Conservation (phyloP, 768 basidiomycete genomes). For the Sarcomyxa edulis region DNA sequence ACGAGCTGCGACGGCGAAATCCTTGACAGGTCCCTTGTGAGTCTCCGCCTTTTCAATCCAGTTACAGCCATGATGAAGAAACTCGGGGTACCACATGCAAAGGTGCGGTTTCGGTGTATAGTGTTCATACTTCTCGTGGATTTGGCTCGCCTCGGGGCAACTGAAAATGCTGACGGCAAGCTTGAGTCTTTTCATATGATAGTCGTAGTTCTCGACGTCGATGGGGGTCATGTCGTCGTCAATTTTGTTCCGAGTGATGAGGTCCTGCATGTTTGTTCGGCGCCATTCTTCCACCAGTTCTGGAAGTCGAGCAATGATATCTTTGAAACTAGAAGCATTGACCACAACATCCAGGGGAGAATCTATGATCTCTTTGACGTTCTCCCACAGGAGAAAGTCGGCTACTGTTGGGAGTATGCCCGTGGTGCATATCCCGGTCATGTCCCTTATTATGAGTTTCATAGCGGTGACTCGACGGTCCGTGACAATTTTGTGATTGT, state of each 20-base stretch:
- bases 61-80: constrained; percentile 27
- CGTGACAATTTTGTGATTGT: not conserved
- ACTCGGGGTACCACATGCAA: constrained; percentile 28
- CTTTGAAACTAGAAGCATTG: not conserved
- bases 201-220: not conserved
- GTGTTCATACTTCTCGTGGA: not conserved
- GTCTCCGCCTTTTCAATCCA: constrained; percentile 7
- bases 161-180: constrained; percentile 24
- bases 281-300: constrained; percentile 1
- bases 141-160: constrained; percentile 14
- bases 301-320: not conserved
- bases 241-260: not conserved
- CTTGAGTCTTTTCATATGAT: no score
- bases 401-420: constrained; percentile 17
- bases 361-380: constrained; percentile 13
- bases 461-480: not conserved
- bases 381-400: constrained; percentile 16
- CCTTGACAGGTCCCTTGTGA: not conserved
- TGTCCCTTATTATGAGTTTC: not conserved
- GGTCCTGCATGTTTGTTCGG: not conserved
- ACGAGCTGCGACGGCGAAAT: no score
- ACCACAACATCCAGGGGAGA: constrained; percentile 4
- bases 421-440: constrained; percentile 6
- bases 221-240: not conserved
- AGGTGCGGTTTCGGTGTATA: no score